Conservation (phyloP, 306 rosid species). For the Betula pendula region DNA sequence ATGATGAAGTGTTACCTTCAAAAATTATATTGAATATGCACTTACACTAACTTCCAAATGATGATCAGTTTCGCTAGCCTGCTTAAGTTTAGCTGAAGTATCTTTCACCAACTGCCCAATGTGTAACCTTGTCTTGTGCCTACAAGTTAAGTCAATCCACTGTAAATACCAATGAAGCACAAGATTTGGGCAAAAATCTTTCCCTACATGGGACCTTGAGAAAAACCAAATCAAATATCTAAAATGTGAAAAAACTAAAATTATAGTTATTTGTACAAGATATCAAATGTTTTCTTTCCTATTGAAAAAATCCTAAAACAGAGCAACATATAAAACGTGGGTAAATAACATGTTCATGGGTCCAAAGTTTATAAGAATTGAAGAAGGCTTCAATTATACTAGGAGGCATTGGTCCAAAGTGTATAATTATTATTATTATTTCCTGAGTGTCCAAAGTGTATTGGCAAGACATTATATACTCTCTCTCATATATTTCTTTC, state of each 20-base stretch:
- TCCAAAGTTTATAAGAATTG: too few relatives aligned
- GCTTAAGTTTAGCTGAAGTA: constrained; percentile 82
- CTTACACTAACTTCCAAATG: constrained; percentile 68
- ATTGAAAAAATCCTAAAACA: neutral
- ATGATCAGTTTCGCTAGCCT: constrained; percentile 93
- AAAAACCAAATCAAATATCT: neutral
- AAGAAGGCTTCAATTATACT: too few relatives aligned
- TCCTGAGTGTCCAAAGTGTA: too few relatives aligned
- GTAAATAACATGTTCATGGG: too few relatives aligned
- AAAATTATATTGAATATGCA: neutral
- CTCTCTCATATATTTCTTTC: too few relatives aligned
- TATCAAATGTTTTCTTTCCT: neutral
- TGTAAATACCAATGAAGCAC: neutral
- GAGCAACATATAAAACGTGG: too few relatives aligned
- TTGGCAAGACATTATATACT: too few relatives aligned
- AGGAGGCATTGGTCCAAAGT: too few relatives aligned
- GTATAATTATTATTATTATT: too few relatives aligned
- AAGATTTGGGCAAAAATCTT: neutral
- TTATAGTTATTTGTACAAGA: neutral
- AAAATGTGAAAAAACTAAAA: neutral
- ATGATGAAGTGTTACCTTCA: neutral
- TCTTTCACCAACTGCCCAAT: constrained; percentile 95
- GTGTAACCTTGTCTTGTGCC: constrained; percentile 87
- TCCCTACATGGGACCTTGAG: neutral
- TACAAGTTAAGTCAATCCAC: constrained; percentile 37